Base-by-base conservation (phyloP, 306 rosid species). In the Pterocarpus santalinus region DNA sequence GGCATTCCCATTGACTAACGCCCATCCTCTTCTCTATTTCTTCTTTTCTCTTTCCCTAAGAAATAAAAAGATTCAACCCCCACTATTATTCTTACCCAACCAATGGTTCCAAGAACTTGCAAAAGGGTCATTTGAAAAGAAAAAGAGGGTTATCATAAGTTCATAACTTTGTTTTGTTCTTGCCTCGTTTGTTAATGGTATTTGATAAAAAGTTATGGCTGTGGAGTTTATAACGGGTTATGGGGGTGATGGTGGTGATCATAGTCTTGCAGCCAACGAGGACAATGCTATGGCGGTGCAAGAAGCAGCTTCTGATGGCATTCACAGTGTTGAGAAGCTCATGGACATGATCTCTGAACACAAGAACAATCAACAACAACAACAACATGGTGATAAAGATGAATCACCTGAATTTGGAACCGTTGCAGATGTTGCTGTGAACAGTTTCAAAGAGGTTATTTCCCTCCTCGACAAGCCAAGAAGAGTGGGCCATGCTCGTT, bases 401-500 rank as follows among this genome's bases (percentile, higher is more conserved):
- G 64, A 5, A 28, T 55, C 22, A 52, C 17, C 85, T 0, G 89
- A 86, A 17, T 65, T 80, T n/a, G 84, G 55, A 43, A 83, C 80
- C 0, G 79, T 85, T n/a, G 90, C 94, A 1, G 90, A 91, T 67
- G 79, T 84, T 61, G 95, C 96, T 0, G 91, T 94, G 30, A 83
- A 69, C 68, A 88, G 81, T 76, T 94, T 94, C 89, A 87, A 41
- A 55, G 91, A 83, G 90, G 92, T 94, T 3, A 89, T 94, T 79
- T 87, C 94, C 9, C 80, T 90, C 15, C 87, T 89, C 3, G 92
- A 89, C 35, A 82, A 62, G 39, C 87, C 86, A 6, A 69, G 91
- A 32, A 76, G 91, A 84, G 79, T 78, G 3, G 98, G 98, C 7
- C 98, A 91, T 32, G 98, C 98, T 41, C 97, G 98, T 15, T 94